Evolutionary conservation across 2,329 filamentous ascomycete genomes (phyloP).

Genomic region (Fusarium pseudograminearum): DNA sequence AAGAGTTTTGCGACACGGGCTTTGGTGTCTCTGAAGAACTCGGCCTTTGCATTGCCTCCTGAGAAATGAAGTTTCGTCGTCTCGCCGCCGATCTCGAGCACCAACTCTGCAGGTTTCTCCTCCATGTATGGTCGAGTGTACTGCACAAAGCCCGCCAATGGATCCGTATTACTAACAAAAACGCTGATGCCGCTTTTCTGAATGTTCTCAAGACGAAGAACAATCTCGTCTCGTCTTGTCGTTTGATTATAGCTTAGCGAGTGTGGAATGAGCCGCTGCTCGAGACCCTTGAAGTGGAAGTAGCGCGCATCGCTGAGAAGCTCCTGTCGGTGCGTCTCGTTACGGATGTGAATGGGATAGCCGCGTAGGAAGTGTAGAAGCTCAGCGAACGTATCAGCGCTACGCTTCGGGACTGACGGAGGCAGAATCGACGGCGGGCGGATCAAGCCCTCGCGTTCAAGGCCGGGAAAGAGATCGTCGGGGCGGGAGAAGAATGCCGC

Average conservation of each 20-base stretch:
- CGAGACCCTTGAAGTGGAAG: conserved; percentile 90
- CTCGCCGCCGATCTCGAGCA: conserved; percentile 83
- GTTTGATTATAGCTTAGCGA: conserved; percentile 79
- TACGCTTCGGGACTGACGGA: conserved; percentile 82
- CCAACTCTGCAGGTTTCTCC: conserved; percentile 75
- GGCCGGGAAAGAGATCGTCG: conserved; percentile 84
- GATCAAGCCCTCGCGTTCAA: conserved; percentile 81
- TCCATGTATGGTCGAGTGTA: conserved; percentile 92
- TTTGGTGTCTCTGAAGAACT: conserved; percentile 79
- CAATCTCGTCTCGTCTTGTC: conserved; percentile 78
- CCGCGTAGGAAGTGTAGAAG: conserved; percentile 84
- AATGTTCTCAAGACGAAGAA: conserved; percentile 85
- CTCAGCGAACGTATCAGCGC: conserved; percentile 86
- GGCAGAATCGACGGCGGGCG: conserved; percentile 89
- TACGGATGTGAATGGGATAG: conserved; percentile 81
- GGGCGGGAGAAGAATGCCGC: conserved; percentile 87
- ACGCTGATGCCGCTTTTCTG: conserved; percentile 85
- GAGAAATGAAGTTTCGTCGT: conserved; percentile 68
- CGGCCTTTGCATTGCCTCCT: conserved; percentile 61
- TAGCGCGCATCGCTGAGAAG: conserved; percentile 90
- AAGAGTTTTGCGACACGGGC: conserved; percentile 78
- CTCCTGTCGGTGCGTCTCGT: conserved; percentile 80
- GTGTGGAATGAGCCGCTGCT: conserved; percentile 87
- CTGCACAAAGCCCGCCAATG: conserved; percentile 68
- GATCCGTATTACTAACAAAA: conserved; percentile 53